phyloP scores from a whole-genome alignment of 495 filamentous ascomycete species.

The Neurospora sp. region DNA sequence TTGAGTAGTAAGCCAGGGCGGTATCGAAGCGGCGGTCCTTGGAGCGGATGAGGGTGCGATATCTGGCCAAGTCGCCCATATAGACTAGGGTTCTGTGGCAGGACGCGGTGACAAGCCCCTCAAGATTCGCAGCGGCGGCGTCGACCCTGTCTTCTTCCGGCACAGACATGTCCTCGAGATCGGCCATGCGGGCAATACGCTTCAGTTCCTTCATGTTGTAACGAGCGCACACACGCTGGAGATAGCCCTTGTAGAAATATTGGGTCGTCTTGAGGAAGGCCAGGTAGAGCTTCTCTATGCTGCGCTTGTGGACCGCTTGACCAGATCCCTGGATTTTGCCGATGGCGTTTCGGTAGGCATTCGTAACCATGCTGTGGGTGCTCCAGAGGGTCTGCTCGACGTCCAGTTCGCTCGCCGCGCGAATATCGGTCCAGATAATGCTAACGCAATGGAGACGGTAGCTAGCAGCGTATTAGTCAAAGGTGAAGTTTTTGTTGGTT shows the following conservation, averaged over 20 bases:
- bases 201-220: conserved; percentile 67
- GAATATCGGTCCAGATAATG: conserved; percentile 64
- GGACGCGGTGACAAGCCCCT: conserved; percentile 51
- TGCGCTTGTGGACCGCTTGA: conserved; percentile 65
- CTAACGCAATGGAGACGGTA: conserved; percentile 61
- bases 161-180: conserved; percentile 36
- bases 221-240: conserved; percentile 65
- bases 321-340: conserved; percentile 35
- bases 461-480: conserved; percentile 35
- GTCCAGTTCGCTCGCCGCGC: conserved; percentile 49
- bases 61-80: conserved; percentile 85
- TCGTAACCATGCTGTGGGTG: conserved; percentile 66
- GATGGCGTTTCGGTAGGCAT: conserved; percentile 56
- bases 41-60: conserved; percentile 44
- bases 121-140: conserved; percentile 36
- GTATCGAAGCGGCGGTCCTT: conserved; percentile 69
- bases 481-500: conserved; percentile 3
- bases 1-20: conserved; percentile 73
- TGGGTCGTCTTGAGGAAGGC: conserved; percentile 79
- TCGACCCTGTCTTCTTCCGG: conserved; percentile 29
- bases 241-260: conserved; percentile 75
- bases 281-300: conserved; percentile 67
- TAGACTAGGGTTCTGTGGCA: conserved; percentile 78
- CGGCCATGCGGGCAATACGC: conserved; percentile 58
- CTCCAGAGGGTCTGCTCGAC: conserved; percentile 71